Evolutionary conservation across 2,329 filamentous ascomycete genomes (phyloP), one percentile per base, ranked within the genome.

Genomic region (Penicillium freii): DNA sequence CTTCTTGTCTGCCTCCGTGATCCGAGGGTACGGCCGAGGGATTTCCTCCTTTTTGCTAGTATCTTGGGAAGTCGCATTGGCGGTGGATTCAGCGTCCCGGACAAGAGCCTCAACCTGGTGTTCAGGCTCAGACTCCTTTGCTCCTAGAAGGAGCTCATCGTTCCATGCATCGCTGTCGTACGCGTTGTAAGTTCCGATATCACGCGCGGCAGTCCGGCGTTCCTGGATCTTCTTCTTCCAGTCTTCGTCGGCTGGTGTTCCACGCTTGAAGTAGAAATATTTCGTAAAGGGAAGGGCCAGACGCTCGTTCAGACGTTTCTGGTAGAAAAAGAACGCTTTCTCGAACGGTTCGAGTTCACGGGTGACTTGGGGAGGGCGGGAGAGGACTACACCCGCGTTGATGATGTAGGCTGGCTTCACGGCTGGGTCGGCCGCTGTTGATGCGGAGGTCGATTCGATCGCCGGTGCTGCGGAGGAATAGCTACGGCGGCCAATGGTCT

Each of bases 241-340:
- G 78, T 97, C 92, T 50, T 91, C 81, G 64, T 92, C 90, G 9
- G 86, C 82, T 1, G 92, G 88, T 11, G 92, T 96, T 71, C 91
- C 90, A 66, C 87, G 87, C 81, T 96, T 96, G 84, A 92, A 96
- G 83, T 96, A 99, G 78, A 97, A 94, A 73, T 90, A 90, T 65
- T 90, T 86, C 56, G 89, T 89, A 75, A 97, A 99, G 1, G 92
- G 90, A 5, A 94, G 83, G 21, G 88, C 87, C 51, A 96, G 83
- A 43, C 94, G 90, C 81, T 99, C 94, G 76, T 97, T 96, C 59
- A 99, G 83, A 15, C 94, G 91, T 69, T 93, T 93, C 79, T 99
- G 94, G 80, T 99, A 99, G 74, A 99, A 92, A 81, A 89, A 96
- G 78, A 89, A 97, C 62, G 93, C 83, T 71, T 91, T 89, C 77